A percentile compares a stretch with the other conserved stretches of the same genome.
Evolutionary conservation across 2,329 filamentous ascomycete genomes (phyloP).

Genomic region (Clonostachys rosea): DNA sequence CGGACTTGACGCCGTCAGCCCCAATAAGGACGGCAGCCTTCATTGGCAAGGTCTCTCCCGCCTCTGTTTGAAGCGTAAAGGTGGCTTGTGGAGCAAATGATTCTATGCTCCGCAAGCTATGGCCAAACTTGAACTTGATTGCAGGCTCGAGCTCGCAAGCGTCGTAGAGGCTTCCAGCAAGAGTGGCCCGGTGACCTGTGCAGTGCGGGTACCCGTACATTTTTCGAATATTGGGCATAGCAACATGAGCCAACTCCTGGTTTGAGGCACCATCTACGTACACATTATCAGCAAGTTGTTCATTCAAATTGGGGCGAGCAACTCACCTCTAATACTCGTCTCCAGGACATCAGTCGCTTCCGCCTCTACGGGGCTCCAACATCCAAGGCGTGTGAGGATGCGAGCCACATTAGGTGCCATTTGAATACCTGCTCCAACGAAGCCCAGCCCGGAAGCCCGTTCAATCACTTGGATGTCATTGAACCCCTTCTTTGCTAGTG

Average conservation of each 20-base stretch:
- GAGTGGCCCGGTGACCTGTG: constrained; percentile 70
- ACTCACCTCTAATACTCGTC: constrained; percentile 65
- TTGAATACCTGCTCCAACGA: constrained; percentile 81
- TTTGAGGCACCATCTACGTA: constrained; percentile 59
- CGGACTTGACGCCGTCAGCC: constrained; percentile 52
- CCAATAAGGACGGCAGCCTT: constrained; percentile 49
- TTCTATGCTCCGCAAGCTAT: constrained; percentile 47
- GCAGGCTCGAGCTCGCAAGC: constrained; percentile 60
- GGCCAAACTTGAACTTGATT: constrained; percentile 67
- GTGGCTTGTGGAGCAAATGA: constrained; percentile 55
- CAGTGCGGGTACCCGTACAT: constrained; percentile 75
- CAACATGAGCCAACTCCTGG: constrained; percentile 65
- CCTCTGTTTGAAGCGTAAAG: constrained; percentile 55
- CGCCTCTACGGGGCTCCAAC: constrained; percentile 66
- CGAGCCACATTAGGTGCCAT: constrained; percentile 77
- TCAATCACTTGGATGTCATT: constrained; percentile 71
- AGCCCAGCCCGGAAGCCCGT: constrained; percentile 67
- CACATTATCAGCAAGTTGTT: too few species aligned
- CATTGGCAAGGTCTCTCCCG: constrained; percentile 47
- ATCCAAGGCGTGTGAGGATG: constrained; percentile 68
- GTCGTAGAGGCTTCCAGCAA: constrained; percentile 65
- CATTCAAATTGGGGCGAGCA: too few species aligned
- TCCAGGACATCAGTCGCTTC: constrained; percentile 68
- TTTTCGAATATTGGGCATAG: constrained; percentile 60
- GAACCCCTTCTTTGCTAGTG: constrained; percentile 74